A percentile compares a stretch with the other conserved stretches of the same genome.
phyloP scores from a whole-genome alignment of 345 rosid species.

The Gynandropsis gynandra region DNA sequence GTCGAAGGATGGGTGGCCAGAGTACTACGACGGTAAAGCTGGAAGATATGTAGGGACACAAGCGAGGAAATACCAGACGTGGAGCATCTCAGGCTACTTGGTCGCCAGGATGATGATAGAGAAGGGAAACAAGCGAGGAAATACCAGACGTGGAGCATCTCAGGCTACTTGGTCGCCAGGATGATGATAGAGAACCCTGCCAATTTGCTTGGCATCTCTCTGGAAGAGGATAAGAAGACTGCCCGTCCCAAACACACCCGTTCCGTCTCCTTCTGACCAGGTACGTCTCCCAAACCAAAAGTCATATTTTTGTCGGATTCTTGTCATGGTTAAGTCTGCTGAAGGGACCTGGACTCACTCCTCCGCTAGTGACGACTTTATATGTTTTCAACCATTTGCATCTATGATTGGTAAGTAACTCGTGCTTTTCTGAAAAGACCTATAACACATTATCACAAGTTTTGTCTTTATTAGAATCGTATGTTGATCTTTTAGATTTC shows the following conservation, averaged over 20 bases:
- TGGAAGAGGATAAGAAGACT: conserved; percentile 41
- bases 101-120: conserved; percentile 43
- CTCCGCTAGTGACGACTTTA: no score
- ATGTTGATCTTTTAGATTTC: no score
- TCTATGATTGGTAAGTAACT: no score
- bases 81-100: conserved; percentile 43
- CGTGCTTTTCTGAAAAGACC: no score
- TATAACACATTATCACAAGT: no score
- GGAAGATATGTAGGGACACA: conserved; percentile 48
- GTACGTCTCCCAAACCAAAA: no score
- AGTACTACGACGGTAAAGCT: conserved; percentile 43
- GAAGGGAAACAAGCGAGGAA: conserved; percentile 49
- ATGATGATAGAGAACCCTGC: conserved; percentile 43
- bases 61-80: conserved; percentile 48
- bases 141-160: conserved; percentile 45
- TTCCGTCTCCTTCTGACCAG: conserved; percentile 25
- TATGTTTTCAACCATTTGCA: no score
- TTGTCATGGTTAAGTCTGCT: no score
- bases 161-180: conserved; percentile 41
- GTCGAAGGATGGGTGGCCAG: conserved; percentile 47
- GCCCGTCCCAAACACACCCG: conserved; percentile 34
- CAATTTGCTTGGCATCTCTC: conserved; percentile 31
- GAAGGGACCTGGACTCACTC: no score
- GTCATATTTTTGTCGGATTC: no score
- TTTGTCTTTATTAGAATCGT: no score